phyloP scores from a whole-genome alignment of 2,329 filamentous ascomycete genomes.

The Talaromyces marneffei region DNA sequence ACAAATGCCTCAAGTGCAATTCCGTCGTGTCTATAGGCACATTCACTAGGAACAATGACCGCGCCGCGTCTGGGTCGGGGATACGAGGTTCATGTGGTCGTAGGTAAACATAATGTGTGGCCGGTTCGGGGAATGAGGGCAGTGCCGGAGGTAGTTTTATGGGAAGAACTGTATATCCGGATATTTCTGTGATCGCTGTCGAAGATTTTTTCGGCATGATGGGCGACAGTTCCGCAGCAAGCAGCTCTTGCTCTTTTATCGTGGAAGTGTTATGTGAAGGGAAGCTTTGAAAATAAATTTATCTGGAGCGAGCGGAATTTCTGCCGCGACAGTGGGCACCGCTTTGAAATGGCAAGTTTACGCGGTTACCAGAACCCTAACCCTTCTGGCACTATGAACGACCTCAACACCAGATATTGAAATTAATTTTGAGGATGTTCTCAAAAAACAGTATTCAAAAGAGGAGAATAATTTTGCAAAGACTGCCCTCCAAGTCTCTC shows the following conservation, averaged over 20 bases:
- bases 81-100: conserved; percentile 76
- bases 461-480: no score
- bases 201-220: conserved; percentile 32
- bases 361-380: neutral
- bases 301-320: neutral
- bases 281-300: conserved; percentile 8
- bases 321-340: neutral
- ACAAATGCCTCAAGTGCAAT: conserved; percentile 67
- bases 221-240: neutral
- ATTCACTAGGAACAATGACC: conserved; percentile 88
- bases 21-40: conserved; percentile 79
- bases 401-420: no score
- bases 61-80: conserved; percentile 64
- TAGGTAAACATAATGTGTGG: conserved; percentile 79
- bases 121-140: conserved; percentile 55
- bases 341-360: conserved; percentile 1
- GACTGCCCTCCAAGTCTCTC: no score
- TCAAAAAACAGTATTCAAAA: no score
- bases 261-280: neutral
- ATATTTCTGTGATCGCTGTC: conserved; percentile 31
- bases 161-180: conserved; percentile 64
- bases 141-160: conserved; percentile 58
- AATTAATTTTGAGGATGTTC: no score
- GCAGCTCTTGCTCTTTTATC: neutral
- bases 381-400: no score